Evolutionary conservation across 495 filamentous ascomycete genomes (phyloP).

Genomic region (Hyaloscypha hepaticicola): DNA sequence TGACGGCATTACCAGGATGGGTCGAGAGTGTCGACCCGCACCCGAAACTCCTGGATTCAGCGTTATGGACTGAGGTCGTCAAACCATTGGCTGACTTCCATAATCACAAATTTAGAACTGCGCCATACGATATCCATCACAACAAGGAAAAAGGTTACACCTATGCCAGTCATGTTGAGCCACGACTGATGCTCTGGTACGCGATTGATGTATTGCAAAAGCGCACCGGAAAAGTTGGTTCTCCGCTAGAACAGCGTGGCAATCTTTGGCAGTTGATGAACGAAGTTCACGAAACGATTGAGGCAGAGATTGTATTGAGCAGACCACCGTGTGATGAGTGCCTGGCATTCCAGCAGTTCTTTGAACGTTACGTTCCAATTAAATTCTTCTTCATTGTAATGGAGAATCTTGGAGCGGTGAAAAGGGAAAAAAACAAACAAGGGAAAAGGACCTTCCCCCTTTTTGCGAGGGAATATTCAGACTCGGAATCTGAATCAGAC

Average conservation of each 20-base stretch:
- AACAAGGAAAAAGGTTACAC: neutral
- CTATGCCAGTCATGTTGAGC: conserved; percentile 7
- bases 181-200: conserved; percentile 11
- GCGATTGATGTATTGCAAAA: neutral
- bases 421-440: neutral
- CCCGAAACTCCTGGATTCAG: neutral
- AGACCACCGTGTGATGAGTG: neutral
- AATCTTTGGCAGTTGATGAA: neutral
- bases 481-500: too few species aligned
- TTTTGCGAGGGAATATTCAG: too few species aligned
- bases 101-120: neutral
- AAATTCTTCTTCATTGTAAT: neutral
- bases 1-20: neutral
- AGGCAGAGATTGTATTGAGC: neutral
- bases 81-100: neutral
- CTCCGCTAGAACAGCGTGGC: neutral
- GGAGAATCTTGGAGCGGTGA: neutral
- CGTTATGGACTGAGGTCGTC: neutral
- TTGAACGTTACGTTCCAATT: neutral
- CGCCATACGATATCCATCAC: neutral
- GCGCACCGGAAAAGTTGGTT: neutral
- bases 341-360: neutral
- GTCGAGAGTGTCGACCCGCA: neutral
- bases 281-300: neutral
- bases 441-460: neutral